Conservation (phyloP, 768 basidiomycete genomes). For the Mrakia gelida region DNA sequence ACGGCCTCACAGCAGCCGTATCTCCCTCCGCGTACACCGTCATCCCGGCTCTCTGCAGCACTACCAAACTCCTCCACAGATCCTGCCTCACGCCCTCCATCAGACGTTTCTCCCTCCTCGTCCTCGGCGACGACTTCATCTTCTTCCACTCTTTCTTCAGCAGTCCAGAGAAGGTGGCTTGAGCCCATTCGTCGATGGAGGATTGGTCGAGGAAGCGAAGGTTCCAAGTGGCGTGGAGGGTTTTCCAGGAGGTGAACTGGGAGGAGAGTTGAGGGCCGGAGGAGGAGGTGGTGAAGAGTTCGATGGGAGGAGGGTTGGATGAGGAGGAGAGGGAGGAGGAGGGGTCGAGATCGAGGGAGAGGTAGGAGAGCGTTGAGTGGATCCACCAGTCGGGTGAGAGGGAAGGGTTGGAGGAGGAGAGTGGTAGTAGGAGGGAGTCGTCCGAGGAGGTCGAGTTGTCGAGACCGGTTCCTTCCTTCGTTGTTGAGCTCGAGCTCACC, state of each 20-base stretch:
- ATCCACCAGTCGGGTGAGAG: background rate
- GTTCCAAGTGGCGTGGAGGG: conserved; percentile 2
- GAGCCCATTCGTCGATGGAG: conserved; percentile 22
- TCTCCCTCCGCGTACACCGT: background rate
- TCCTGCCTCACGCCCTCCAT: conserved; percentile 5
- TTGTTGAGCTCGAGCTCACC: background rate
- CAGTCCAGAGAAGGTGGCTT: background rate
- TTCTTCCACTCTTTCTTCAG: conserved; percentile 8
- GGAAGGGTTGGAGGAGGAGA: background rate
- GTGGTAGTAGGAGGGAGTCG: background rate
- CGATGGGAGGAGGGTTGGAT: background rate
- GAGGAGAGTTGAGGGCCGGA: background rate
- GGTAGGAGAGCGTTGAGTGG: background rate
- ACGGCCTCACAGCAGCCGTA: conserved; percentile 15
- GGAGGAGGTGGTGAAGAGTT: conserved; percentile 25
- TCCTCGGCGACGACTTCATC: background rate
- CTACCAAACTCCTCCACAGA: background rate
- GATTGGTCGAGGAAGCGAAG: conserved; percentile 22
- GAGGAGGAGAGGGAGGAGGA: background rate
- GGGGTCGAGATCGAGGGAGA: background rate
- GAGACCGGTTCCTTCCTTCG: background rate
- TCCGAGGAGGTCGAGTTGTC: background rate
- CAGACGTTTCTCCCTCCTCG: conserved; percentile 13
- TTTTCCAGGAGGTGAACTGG: conserved; percentile 28
- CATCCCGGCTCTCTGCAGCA: background rate